Evolutionary conservation across 345 rosid species (phyloP).

Genomic region (Camelina laxa): DNA sequence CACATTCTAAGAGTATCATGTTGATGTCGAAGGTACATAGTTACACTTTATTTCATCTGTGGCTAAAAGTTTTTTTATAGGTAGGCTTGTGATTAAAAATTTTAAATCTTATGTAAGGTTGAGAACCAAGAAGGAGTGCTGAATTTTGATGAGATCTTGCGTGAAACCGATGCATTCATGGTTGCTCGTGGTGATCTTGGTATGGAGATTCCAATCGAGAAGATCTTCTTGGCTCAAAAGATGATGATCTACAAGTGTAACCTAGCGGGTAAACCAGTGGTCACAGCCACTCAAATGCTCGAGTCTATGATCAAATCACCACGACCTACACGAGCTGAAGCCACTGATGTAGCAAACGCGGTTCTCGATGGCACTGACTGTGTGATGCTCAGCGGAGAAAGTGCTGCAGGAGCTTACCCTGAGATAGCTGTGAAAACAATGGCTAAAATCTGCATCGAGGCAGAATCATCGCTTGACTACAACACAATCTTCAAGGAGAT

Average conservation of each 20-base stretch:
- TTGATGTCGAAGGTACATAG: conserved; percentile 23
- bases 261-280: conserved; percentile 48
- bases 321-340: conserved; percentile 33
- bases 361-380: conserved; percentile 35
- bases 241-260: conserved; percentile 67
- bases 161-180: conserved; percentile 70
- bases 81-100: not conserved
- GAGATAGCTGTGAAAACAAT: conserved; percentile 28
- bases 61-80: not conserved
- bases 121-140: conserved; percentile 72
- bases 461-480: conserved; percentile 33
- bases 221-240: conserved; percentile 78
- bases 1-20: conserved; percentile 51
- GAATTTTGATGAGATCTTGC: conserved; percentile 64
- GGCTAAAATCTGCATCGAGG: conserved; percentile 29
- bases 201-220: conserved; percentile 84
- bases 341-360: conserved; percentile 34
- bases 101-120: conserved; percentile 48
- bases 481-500: conserved; percentile 31
- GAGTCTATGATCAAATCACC: conserved; percentile 38
- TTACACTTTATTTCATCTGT: not conserved
- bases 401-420: conserved; percentile 36
- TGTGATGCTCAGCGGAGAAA: conserved; percentile 35
- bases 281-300: conserved; percentile 34
- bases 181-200: conserved; percentile 92